Evolutionary conservation across 1,139 yeast genomes (phyloP).

Genomic region (Nadsonia starkeyi-henricii): DNA sequence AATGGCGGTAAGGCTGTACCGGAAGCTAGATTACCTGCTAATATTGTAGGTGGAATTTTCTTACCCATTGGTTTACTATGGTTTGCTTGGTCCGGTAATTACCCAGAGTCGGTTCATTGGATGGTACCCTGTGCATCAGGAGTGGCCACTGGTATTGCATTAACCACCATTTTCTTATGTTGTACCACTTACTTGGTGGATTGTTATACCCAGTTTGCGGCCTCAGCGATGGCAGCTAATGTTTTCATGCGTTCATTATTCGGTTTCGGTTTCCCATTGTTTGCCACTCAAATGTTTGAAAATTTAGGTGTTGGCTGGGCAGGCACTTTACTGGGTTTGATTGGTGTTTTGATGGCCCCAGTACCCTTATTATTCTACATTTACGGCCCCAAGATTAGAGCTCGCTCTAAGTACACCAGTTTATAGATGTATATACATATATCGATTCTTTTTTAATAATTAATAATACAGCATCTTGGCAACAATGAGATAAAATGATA

Average conservation of each 20-base stretch:
- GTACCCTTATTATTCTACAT: slow-evolving; percentile 61
- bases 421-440: not conserved
- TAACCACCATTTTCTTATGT: slow-evolving; percentile 63
- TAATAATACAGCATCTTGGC: slow-evolving; percentile 1
- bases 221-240: slow-evolving; percentile 81
- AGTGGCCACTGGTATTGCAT: slow-evolving; percentile 56
- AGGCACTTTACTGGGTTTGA: slow-evolving; percentile 57
- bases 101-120: slow-evolving; percentile 58
- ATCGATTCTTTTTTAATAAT: not conserved
- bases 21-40: slow-evolving; percentile 64
- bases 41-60: slow-evolving; percentile 52
- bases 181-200: slow-evolving; percentile 72
- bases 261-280: slow-evolving; percentile 72
- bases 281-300: slow-evolving; percentile 59
- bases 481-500: slow-evolving; percentile 7
- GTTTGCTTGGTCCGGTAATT: slow-evolving; percentile 79
- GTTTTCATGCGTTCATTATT: slow-evolving; percentile 67
- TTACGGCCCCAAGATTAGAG: slow-evolving; percentile 42
- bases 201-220: slow-evolving; percentile 64
- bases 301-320: slow-evolving; percentile 76
- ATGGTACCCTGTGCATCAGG: slow-evolving; percentile 75
- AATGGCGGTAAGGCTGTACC: slow-evolving; percentile 54
- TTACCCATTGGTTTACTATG: slow-evolving; percentile 72
- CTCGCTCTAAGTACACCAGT: slow-evolving; percentile 37
- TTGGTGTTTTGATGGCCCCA: slow-evolving; percentile 49